These are phyloP conservation scores for Suhomyces prunicola DNA, from an alignment of 805 yeast genomes.

Conservation along the genomic window DNA sequence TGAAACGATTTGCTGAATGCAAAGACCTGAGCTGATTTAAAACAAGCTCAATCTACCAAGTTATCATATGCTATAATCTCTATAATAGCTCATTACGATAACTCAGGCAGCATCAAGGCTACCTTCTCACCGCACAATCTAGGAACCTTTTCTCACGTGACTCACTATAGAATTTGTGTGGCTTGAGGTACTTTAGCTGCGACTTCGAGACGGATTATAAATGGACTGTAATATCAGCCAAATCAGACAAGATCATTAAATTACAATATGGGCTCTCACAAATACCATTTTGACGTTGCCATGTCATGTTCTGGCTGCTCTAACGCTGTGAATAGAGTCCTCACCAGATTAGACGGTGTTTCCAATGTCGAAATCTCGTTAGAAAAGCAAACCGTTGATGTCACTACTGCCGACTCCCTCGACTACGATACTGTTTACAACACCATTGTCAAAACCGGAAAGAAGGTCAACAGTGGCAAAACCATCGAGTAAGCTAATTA, in stretches of 20 bases:
- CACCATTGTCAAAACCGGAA: conserved; percentile 88
- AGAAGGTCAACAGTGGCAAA: conserved; percentile 68
- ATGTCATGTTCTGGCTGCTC: conserved; percentile 92
- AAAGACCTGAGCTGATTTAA: no score
- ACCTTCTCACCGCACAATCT: neutral
- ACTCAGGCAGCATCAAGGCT: neutral
- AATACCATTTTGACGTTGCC: conserved; percentile 75
- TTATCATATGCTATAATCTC: no score
- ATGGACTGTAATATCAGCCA: neutral
- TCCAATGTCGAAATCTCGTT: conserved; percentile 69
- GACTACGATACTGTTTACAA: conserved; percentile 76
- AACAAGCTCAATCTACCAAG: neutral
- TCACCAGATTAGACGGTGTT: conserved; percentile 71
- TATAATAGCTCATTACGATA: no score
- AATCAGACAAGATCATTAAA: neutral
- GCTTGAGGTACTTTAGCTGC: neutral
- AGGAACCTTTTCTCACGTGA: neutral
- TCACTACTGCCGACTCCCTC: conserved; percentile 51
- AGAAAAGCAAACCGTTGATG: conserved; percentile 79
- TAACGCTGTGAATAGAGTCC: conserved; percentile 76
- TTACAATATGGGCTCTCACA: conserved; percentile 30
- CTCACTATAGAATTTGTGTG: neutral
- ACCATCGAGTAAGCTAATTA: conserved; percentile 25
- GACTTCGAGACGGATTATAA: neutral
- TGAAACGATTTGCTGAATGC: no score